These are phyloP conservation scores for Rhodotorula mucilaginosa DNA, from an alignment of 1,284 basidiomycete genomes.

Conservation along the genomic window DNA sequence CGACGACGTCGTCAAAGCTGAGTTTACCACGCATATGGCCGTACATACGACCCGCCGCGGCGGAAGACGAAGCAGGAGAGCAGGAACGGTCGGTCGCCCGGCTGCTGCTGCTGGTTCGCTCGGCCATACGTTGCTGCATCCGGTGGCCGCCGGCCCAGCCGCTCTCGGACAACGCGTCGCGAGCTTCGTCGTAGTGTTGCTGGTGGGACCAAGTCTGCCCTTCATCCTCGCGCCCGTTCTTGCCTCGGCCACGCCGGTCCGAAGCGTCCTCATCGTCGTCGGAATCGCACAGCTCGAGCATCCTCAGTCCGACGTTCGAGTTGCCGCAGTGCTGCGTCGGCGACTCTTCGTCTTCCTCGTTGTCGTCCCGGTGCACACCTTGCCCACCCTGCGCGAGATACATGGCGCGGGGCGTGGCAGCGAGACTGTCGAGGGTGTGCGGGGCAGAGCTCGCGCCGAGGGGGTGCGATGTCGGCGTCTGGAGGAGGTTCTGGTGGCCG, in stretches of 20 bases:
- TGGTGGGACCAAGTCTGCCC: too few relatives aligned
- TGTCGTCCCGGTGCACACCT: background rate
- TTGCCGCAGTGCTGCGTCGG: conserved; percentile 18
- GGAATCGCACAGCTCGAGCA: conserved; percentile 23
- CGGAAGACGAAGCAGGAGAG: background rate
- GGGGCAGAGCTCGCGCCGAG: background rate
- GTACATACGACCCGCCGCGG: background rate
- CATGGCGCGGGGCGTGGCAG: conserved; percentile 2
- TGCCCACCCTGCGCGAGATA: conserved; percentile 5
- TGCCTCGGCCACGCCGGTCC: background rate
- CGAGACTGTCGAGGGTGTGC: background rate
- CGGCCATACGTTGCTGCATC: conserved; percentile 18
- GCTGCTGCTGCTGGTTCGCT: background rate
- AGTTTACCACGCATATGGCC: conserved; percentile 29
- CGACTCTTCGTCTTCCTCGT: conserved; percentile 15
- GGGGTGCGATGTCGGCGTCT: conserved; percentile 13
- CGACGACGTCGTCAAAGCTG: conserved; percentile 33
- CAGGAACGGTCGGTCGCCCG: too few relatives aligned
- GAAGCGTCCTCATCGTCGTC: conserved; percentile 4
- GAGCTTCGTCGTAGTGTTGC: background rate
- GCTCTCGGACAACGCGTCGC: background rate
- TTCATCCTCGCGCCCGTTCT: background rate
- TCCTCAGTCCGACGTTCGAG: conserved; percentile 19
- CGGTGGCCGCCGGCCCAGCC: background rate
- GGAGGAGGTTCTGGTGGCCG: conserved; percentile 6